phyloP scores from a whole-genome alignment of 192 early-diverging fungal species.

The Entomortierella lignicola region DNA sequence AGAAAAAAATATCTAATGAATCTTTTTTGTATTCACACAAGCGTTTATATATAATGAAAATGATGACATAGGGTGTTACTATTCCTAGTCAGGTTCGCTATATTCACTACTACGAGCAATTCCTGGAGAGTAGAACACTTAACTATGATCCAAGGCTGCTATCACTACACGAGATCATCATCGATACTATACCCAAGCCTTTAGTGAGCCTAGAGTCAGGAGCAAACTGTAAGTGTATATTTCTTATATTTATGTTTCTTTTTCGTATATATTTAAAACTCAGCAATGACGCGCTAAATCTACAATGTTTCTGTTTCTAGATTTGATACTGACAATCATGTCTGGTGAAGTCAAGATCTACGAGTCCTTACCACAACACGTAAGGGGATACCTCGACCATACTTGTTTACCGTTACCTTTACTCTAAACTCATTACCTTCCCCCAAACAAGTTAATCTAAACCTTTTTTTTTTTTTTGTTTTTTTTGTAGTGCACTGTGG shows the following conservation, averaged over 20 bases:
- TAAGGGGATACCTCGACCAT: conserved; percentile 7
- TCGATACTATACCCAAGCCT: conserved; percentile 45
- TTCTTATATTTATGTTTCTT: too few species aligned
- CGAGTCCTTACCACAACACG: conserved; percentile 35
- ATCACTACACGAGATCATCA: conserved; percentile 30
- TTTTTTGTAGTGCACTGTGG: conserved; percentile 14
- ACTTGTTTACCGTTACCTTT: too few species aligned
- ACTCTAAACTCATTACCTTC: too few species aligned
- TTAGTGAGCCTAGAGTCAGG: conserved; percentile 21
- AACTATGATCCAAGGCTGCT: conserved; percentile 30
- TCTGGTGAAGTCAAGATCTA: conserved; percentile 36
- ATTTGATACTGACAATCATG: conserved; percentile 46
- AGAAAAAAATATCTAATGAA: neutral
- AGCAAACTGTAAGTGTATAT: conserved; percentile 21
- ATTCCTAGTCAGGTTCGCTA: conserved; percentile 70
- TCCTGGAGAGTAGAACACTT: conserved; percentile 36
- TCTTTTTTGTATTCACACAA: too few species aligned
- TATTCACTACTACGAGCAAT: conserved; percentile 61
- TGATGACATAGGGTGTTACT: conserved; percentile 65
- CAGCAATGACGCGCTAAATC: too few species aligned
- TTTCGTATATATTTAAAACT: too few species aligned
- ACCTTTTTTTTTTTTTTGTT: neutral
- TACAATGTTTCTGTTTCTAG: conserved; percentile 3
- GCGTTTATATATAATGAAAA: too few species aligned
- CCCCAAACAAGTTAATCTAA: too few species aligned